Evolutionary conservation across 2,329 filamentous ascomycete species (phyloP).

Genomic region (Penicillium carneum): DNA sequence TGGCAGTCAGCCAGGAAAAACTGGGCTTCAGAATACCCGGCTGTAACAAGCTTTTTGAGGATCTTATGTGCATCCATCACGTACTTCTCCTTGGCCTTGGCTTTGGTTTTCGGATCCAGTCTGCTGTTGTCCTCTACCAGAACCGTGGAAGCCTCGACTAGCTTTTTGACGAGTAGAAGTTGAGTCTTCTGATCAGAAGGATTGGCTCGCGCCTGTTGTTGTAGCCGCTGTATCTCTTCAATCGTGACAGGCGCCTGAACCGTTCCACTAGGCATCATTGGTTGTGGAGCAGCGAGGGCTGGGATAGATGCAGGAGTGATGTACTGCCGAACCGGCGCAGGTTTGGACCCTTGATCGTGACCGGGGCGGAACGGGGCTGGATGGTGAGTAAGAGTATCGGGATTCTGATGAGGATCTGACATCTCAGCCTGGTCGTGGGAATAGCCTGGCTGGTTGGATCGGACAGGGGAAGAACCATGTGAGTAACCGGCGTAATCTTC

Average conservation of each 20-base stretch:
- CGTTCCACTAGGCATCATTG: conserved; percentile 13
- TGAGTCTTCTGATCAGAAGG: conserved; percentile 75
- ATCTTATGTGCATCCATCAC: conserved; percentile 86
- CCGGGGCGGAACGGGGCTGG: conserved; percentile 63
- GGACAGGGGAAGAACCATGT: conserved; percentile 32
- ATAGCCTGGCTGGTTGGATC: conserved; percentile 34
- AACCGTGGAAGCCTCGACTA: conserved; percentile 82
- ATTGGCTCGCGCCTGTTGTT: conserved; percentile 72
- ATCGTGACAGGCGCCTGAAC: conserved; percentile 69
- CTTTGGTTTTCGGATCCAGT: conserved; percentile 68
- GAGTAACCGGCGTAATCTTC: conserved; percentile 33
- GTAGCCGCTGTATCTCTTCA: conserved; percentile 78
- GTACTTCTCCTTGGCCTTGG: conserved; percentile 79
- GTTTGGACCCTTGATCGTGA: conserved; percentile 56
- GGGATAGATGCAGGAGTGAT: conserved; percentile 46
- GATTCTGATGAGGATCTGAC: conserved; percentile 51
- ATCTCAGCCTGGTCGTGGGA: conserved; percentile 29
- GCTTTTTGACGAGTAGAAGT: conserved; percentile 77
- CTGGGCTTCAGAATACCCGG: conserved; percentile 82
- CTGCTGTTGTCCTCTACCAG: conserved; percentile 79
- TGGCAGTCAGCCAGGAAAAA: conserved; percentile 92
- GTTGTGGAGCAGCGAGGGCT: conserved; percentile 41
- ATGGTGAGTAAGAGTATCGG: conserved; percentile 64
- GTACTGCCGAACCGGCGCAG: conserved; percentile 62
- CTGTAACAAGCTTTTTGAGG: conserved; percentile 81